These are phyloP conservation scores for Aspergillus hortae DNA, from an alignment of 2,329 filamentous ascomycete species.

Conservation along the genomic window DNA sequence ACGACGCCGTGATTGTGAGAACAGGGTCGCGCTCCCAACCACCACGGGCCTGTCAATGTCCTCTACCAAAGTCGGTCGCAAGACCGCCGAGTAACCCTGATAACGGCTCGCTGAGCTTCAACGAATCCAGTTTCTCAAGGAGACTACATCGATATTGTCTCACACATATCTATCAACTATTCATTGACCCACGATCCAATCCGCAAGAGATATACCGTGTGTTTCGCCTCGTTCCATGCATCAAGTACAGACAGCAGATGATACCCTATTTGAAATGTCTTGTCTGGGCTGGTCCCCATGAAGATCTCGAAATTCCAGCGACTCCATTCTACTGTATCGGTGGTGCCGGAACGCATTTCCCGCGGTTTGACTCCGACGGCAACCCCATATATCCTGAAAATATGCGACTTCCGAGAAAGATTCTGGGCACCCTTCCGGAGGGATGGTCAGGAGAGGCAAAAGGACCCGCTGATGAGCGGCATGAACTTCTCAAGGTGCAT, in stretches of 20 bases:
- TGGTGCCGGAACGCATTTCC: conserved; percentile 65
- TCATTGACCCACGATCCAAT: conserved; percentile 46
- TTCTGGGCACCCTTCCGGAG: conserved; percentile 10
- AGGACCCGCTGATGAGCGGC: background rate
- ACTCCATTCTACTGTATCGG: conserved; percentile 65
- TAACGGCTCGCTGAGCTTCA: conserved; percentile 53
- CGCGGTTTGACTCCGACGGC: conserved; percentile 34
- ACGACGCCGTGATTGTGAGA: background rate
- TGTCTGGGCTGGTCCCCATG: conserved; percentile 37
- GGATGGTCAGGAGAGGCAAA: background rate
- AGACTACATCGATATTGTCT: conserved; percentile 64
- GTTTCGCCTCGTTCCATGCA: conserved; percentile 66
- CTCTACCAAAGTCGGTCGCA: background rate
- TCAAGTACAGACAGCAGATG: conserved; percentile 43
- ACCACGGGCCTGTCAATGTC: background rate
- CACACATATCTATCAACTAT: conserved; percentile 60
- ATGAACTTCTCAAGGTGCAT: conserved; percentile 9
- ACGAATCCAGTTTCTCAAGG: conserved; percentile 67
- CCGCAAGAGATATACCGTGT: conserved; percentile 51
- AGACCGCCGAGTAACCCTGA: background rate
- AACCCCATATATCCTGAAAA: conserved; percentile 29
- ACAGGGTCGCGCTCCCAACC: background rate
- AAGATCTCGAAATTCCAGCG: conserved; percentile 56
- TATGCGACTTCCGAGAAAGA: conserved; percentile 19
- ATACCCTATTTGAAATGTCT: conserved; percentile 35